phyloP scores from a whole-genome alignment of 768 basidiomycete species.

The Suillus placidus region DNA sequence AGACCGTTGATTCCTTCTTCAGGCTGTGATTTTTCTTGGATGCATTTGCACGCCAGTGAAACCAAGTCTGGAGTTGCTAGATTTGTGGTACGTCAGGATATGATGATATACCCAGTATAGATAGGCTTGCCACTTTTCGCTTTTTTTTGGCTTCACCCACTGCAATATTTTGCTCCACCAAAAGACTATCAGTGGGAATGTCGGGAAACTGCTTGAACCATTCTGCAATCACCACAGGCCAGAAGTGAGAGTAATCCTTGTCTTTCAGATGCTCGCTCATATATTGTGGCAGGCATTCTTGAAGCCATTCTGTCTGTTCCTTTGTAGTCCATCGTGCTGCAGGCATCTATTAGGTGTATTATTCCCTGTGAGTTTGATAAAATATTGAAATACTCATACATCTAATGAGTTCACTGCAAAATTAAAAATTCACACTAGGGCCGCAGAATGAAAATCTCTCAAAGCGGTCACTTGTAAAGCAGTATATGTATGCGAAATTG shows the following conservation, averaged over 20 bases:
- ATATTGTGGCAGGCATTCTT: background rate
- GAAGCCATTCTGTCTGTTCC: background rate
- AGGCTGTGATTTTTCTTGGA: background rate
- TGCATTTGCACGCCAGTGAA: slow-evolving; percentile 1
- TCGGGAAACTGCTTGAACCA: background rate
- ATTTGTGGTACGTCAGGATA: background rate
- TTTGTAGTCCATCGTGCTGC: background rate
- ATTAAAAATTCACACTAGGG: background rate
- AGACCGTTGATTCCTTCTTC: background rate
- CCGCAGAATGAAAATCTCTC: background rate
- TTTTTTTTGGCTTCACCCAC: background rate
- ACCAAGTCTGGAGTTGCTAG: slow-evolving; percentile 10
- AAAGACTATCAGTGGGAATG: background rate
- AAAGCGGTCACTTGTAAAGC: background rate
- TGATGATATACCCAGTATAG: background rate
- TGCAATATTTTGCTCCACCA: background rate
- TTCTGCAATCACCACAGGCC: background rate
- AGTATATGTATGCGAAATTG: background rate
- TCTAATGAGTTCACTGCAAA: background rate
- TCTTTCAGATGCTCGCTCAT: background rate
- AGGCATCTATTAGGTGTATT: background rate
- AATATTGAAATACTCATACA: background rate
- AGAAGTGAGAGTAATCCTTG: background rate
- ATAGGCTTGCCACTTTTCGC: slow-evolving; percentile 1
- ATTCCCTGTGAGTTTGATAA: background rate